Evolutionary conservation across 2,329 filamentous ascomycete species (phyloP).

Genomic region (Ophiostoma sp.): DNA sequence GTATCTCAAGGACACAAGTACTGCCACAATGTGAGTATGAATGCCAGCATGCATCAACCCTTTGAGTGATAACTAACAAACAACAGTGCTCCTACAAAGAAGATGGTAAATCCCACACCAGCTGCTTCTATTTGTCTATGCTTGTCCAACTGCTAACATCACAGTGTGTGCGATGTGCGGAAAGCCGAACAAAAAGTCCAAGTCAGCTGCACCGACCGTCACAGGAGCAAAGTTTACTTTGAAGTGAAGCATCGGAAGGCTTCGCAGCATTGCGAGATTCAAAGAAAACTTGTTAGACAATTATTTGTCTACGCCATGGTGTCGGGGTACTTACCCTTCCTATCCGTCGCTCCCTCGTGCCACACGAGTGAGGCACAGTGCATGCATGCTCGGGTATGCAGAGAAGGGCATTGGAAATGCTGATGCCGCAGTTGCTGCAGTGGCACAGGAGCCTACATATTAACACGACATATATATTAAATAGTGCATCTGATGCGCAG

Average conservation of each 20-base stretch:
- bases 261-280: background rate
- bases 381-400: background rate
- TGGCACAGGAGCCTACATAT: background rate
- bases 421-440: conserved; percentile 3
- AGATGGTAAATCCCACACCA: conserved; percentile 34
- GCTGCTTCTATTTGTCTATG: too few relatives aligned
- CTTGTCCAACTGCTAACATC: background rate
- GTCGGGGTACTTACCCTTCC: background rate
- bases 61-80: background rate
- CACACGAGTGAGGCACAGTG: background rate
- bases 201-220: conserved; percentile 47
- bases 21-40: conserved; percentile 41
- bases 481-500: background rate
- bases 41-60: background rate
- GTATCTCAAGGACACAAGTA: conserved; percentile 55
- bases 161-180: conserved; percentile 57
- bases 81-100: conserved; percentile 53
- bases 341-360: background rate
- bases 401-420: background rate
- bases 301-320: too few relatives aligned
- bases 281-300: too few relatives aligned
- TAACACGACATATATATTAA: background rate
- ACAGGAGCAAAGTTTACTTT: conserved; percentile 58
- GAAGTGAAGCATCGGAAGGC: conserved; percentile 40
- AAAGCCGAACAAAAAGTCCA: conserved; percentile 50